Evolutionary conservation across 2,329 filamentous ascomycete genomes (phyloP).

Genomic region (Tolypocladium paradoxum): DNA sequence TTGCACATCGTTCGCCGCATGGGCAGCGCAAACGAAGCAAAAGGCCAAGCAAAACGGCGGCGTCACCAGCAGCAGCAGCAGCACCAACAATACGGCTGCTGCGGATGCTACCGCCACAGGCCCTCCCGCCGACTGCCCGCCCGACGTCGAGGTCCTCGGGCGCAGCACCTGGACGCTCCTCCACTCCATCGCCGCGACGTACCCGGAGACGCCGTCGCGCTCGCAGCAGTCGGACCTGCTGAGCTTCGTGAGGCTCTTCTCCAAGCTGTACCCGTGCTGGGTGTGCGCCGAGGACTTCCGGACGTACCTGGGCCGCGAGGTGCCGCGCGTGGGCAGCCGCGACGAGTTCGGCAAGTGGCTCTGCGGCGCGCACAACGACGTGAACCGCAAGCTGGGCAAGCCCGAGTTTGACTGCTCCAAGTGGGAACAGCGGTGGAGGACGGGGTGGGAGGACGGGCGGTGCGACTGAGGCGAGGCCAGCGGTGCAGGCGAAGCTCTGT

Average conservation of each 20-base stretch:
- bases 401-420: slow-evolving; percentile 74
- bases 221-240: slow-evolving; percentile 65
- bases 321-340: slow-evolving; percentile 46
- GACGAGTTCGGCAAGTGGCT: slow-evolving; percentile 73
- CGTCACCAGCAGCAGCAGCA: slow-evolving; percentile 3
- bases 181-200: slow-evolving; percentile 81
- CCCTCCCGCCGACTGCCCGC: slow-evolving; percentile 62
- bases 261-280: slow-evolving; percentile 90
- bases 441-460: slow-evolving; percentile 66
- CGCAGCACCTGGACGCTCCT: slow-evolving; percentile 88
- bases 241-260: slow-evolving; percentile 70
- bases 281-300: slow-evolving; percentile 89
- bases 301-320: slow-evolving; percentile 63
- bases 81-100: slow-evolving; percentile 11
- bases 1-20: slow-evolving; percentile 21
- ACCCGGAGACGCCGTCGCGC: slow-evolving; percentile 59
- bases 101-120: slow-evolving; percentile 23
- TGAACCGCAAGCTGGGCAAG: slow-evolving; percentile 87
- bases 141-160: slow-evolving; percentile 80
- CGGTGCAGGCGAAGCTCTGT: neutral
- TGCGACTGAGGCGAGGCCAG: slow-evolving; percentile 34
- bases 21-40: slow-evolving; percentile 17
- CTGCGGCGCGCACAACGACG: slow-evolving; percentile 78
- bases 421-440: slow-evolving; percentile 94
- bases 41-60: slow-evolving; percentile 8